Percentiles rank a stretch among this genome's conserved stretches.
These are phyloP conservation scores for Colletotrichum somersetense DNA, from an alignment of 2,329 filamentous ascomycete genomes.

Conservation along the genomic window DNA sequence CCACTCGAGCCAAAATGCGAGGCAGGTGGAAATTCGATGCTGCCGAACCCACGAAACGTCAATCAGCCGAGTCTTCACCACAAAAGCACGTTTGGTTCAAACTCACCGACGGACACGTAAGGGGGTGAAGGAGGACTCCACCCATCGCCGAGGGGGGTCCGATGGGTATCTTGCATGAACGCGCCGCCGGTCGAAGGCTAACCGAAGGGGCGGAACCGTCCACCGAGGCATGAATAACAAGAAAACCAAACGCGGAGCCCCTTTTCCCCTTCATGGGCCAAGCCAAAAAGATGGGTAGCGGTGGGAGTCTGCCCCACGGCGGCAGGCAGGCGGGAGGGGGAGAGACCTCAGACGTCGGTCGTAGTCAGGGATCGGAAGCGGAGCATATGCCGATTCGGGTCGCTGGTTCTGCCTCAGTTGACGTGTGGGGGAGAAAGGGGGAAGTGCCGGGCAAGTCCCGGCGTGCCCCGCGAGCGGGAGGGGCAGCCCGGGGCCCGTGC, in stretches of 20 bases:
- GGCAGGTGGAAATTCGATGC: neutral
- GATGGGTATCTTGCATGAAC: neutral
- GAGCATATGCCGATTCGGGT: slow-evolving; percentile 36
- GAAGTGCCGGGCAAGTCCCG: slow-evolving; percentile 30
- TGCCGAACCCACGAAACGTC: neutral
- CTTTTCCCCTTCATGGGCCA: neutral
- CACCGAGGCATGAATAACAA: slow-evolving; percentile 25
- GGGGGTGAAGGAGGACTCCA: slow-evolving; percentile 7
- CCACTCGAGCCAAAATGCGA: neutral
- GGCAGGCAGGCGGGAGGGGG: neutral
- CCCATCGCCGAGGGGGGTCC: slow-evolving; percentile 15
- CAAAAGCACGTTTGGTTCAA: neutral
- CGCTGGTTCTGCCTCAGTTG: slow-evolving; percentile 9
- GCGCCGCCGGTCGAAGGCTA: neutral
- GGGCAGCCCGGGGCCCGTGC: slow-evolving; percentile 3
- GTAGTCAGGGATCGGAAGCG: slow-evolving; percentile 20
- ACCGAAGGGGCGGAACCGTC: neutral
- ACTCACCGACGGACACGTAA: neutral
- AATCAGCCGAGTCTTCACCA: neutral
- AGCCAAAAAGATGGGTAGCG: neutral
- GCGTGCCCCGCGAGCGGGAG: slow-evolving; percentile 4
- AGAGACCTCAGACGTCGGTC: neutral
- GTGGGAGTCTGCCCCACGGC: neutral
- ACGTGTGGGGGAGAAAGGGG: neutral
- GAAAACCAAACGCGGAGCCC: neutral